Conservation (phyloP, 371 early-diverging fungal species). For the Batkoa obscura region DNA sequence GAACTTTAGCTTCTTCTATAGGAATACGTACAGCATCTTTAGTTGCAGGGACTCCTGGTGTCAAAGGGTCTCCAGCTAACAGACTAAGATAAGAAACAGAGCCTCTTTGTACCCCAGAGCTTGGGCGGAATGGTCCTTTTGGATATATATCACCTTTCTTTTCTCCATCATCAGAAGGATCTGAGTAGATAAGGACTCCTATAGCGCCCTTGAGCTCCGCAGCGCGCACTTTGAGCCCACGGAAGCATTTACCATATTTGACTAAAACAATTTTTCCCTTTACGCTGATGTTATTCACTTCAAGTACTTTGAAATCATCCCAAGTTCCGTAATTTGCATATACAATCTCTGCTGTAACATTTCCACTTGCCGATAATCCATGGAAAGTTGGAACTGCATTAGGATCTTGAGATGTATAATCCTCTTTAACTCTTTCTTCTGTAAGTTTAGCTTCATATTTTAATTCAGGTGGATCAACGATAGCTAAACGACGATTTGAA, state of each 20-base stretch:
- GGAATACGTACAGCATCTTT: neutral
- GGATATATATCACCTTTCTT: neutral
- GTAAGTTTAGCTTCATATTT: neutral
- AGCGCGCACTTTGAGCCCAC: slow-evolving; percentile 3
- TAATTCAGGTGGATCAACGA: neutral
- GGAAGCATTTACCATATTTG: neutral
- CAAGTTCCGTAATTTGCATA: slow-evolving; percentile 3
- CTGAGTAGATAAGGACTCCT: slow-evolving; percentile 5
- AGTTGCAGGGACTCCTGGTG: slow-evolving; percentile 1
- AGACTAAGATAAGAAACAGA: neutral
- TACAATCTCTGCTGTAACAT: neutral
- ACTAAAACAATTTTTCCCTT: neutral
- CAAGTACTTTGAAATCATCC: neutral
- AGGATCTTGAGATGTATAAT: neutral
- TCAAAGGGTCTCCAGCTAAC: slow-evolving; percentile 1
- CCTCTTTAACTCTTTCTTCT: neutral
- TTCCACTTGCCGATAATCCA: neutral
- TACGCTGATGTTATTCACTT: neutral
- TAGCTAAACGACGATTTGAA: neutral
- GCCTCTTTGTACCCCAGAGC: slow-evolving; percentile 1
- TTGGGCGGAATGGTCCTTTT: slow-evolving; percentile 1
- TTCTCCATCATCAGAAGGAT: slow-evolving; percentile 4
- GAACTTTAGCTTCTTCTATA: neutral
- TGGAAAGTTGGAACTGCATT: neutral
- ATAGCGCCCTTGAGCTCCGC: neutral